Evolutionary conservation across 1,284 basidiomycete genomes (phyloP).

Genomic region (Naganishia sp.): DNA sequence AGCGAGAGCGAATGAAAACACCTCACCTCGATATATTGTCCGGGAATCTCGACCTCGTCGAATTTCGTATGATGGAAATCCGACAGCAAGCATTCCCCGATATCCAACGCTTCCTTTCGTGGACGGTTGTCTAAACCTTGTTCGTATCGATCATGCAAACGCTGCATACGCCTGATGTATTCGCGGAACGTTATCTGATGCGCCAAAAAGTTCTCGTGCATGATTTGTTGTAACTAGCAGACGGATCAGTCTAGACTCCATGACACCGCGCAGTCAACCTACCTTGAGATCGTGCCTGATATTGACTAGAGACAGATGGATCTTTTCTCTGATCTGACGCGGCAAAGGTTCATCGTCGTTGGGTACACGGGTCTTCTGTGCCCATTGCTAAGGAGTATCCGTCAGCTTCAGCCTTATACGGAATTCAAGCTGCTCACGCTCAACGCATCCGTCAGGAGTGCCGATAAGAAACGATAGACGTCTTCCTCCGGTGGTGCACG

Average conservation of each 20-base stretch:
- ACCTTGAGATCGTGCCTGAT: conserved; percentile 68
- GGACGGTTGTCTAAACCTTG: conserved; percentile 78
- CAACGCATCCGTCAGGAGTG: conserved; percentile 69
- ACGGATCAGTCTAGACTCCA: conserved; percentile 31
- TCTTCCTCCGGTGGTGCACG: conserved; percentile 92
- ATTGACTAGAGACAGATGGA: conserved; percentile 72
- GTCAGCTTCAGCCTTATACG: background rate
- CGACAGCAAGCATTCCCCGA: conserved; percentile 87
- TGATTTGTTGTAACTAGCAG: conserved; percentile 65
- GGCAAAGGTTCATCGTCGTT: conserved; percentile 78
- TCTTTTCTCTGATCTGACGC: conserved; percentile 60
- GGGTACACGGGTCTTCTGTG: conserved; percentile 64
- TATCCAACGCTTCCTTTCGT: conserved; percentile 81
- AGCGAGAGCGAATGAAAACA: background rate
- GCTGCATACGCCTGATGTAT: conserved; percentile 84
- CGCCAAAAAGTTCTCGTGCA: conserved; percentile 87
- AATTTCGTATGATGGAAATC: conserved; percentile 99
- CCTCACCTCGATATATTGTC: conserved; percentile 90
- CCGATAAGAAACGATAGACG: conserved; percentile 86
- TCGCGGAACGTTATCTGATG: conserved; percentile 80
- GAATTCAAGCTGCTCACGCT: conserved; percentile 40
- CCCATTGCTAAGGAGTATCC: conserved; percentile 62
- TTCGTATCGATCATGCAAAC: conserved; percentile 94
- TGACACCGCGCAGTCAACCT: conserved; percentile 40
- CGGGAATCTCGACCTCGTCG: conserved; percentile 97